Conservation (phyloP, 2,329 filamentous ascomycete species). For the Penicillium concentricum region DNA sequence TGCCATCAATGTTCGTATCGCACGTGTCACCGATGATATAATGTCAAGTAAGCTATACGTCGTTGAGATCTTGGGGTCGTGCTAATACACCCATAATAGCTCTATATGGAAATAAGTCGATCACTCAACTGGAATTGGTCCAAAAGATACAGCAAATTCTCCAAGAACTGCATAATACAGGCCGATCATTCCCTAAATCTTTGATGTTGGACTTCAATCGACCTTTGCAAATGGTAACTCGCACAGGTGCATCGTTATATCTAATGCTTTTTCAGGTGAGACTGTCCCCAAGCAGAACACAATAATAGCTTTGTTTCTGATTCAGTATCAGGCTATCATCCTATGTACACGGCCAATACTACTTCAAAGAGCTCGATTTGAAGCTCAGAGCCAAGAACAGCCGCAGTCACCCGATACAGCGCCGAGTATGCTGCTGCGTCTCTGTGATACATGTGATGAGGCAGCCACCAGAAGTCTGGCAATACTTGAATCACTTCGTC, state of each 20-base stretch:
- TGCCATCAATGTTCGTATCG: conserved; percentile 21
- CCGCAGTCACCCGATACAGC: neutral
- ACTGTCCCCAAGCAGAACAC: neutral
- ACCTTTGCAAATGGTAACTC: conserved; percentile 16
- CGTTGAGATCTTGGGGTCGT: neutral
- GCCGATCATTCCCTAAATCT: conserved; percentile 15
- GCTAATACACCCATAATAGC: conserved; percentile 4
- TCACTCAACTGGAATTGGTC: conserved; percentile 20
- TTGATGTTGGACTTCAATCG: conserved; percentile 18
- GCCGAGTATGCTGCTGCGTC: conserved; percentile 8
- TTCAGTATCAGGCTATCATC: conserved; percentile 17
- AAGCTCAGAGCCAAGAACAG: conserved; percentile 11
- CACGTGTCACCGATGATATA: conserved; percentile 23
- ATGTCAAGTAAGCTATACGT: conserved; percentile 15
- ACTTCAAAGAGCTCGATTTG: conserved; percentile 16
- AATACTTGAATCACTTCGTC: conserved; percentile 18
- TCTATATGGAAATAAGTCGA: conserved; percentile 21
- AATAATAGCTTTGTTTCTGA: neutral
- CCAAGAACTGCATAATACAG: conserved; percentile 17
- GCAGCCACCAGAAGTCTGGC: conserved; percentile 20
- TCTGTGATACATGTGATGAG: conserved; percentile 23
- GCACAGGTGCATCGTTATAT: conserved; percentile 23
- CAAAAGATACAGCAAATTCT: conserved; percentile 16
- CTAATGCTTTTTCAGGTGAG: conserved; percentile 23
- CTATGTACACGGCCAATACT: conserved; percentile 22